Conservation (phyloP, 2,329 filamentous ascomycete species). For the Pleoardoris graminearum region DNA sequence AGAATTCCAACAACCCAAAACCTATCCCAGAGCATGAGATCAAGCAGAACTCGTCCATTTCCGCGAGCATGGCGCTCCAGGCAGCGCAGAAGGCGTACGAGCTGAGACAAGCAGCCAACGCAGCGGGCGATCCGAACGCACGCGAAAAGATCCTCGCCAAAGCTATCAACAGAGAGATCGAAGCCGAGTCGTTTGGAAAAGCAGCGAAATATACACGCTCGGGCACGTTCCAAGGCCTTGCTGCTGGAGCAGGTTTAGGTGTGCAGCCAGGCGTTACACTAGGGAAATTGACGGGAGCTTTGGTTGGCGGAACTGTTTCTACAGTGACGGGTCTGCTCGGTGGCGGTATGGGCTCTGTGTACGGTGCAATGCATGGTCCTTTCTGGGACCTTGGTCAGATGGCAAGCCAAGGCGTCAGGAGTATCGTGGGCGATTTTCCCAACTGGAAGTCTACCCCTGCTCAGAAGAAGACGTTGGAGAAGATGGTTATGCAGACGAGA, state of each 20-base stretch:
- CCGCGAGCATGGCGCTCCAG: constrained; percentile 42
- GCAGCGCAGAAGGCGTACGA: constrained; percentile 46
- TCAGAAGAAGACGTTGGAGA: constrained; percentile 44
- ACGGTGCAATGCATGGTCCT: constrained; percentile 42
- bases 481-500: constrained; percentile 44
- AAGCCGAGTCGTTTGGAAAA: constrained; percentile 48
- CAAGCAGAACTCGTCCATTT: constrained; percentile 45
- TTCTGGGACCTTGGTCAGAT: constrained; percentile 44
- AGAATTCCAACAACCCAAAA: neutral
- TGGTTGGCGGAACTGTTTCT: constrained; percentile 40
- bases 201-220: constrained; percentile 47
- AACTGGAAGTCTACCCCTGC: constrained; percentile 39
- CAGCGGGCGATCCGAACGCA: constrained; percentile 44
- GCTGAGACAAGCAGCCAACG: constrained; percentile 45
- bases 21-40: constrained; percentile 42
- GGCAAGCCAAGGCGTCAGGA: constrained; percentile 40
- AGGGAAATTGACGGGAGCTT: constrained; percentile 41
- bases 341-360: constrained; percentile 41
- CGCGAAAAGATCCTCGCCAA: constrained; percentile 46
- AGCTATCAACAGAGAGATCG: constrained; percentile 47
- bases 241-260: constrained; percentile 45
- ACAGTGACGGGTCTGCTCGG: constrained; percentile 42
- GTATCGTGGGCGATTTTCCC: constrained; percentile 40
- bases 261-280: constrained; percentile 41
- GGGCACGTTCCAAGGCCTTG: constrained; percentile 46